Percentiles rank a stretch among this genome's conserved stretches.
Evolutionary conservation across 148 eudicot genomes (phyloP).

Genomic region (Rhododendron griersonianum): DNA sequence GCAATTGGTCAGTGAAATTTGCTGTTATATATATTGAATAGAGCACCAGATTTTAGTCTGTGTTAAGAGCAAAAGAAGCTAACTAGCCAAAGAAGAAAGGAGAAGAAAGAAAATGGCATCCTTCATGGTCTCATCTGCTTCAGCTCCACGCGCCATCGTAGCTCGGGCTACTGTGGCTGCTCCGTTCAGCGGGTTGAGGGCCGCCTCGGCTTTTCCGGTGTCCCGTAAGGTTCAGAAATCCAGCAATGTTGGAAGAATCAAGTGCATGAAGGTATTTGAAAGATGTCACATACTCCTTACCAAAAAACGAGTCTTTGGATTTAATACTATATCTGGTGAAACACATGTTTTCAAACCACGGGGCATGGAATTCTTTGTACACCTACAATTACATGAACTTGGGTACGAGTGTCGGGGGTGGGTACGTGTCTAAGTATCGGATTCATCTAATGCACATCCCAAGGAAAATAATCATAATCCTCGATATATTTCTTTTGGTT

Average conservation of each 20-base stretch:
- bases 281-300: neutral
- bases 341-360: too few relatives aligned
- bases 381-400: too few relatives aligned
- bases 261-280: conserved; percentile 46
- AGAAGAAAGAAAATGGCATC: conserved; percentile 12
- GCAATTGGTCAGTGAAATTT: neutral
- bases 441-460: too few relatives aligned
- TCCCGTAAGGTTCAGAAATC: conserved; percentile 38
- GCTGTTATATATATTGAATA: conserved; percentile 6
- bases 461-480: too few relatives aligned
- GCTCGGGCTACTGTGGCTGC: conserved; percentile 45
- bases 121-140: conserved; percentile 28
- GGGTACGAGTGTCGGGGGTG: too few relatives aligned
- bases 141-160: conserved; percentile 27
- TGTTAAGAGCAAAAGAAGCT: neutral
- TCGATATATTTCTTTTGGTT: too few relatives aligned
- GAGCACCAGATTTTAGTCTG: neutral
- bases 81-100: neutral
- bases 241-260: conserved; percentile 47
- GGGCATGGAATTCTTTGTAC: too few relatives aligned
- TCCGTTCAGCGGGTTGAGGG: conserved; percentile 46
- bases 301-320: neutral
- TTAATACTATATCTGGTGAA: neutral
- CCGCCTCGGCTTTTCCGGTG: conserved; percentile 27
- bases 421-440: too few relatives aligned